Conservation (phyloP, 2,329 filamentous ascomycete genomes). For the Pseudocercospora fuligena region DNA sequence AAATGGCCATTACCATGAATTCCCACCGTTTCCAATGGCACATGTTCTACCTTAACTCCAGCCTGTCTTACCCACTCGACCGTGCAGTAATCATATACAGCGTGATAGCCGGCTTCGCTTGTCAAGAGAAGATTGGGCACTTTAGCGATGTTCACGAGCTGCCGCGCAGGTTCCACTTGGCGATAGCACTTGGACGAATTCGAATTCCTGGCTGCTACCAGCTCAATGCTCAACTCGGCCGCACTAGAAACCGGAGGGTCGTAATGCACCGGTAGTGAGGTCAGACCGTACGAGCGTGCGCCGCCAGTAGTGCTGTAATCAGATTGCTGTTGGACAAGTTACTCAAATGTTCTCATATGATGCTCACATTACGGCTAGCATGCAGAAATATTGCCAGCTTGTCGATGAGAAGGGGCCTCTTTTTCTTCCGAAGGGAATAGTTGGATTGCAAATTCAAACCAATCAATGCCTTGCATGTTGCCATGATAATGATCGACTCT, state of each 20-base stretch:
- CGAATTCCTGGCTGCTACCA: slow-evolving; percentile 33
- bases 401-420: neutral
- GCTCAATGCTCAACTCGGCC: slow-evolving; percentile 32
- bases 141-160: slow-evolving; percentile 55
- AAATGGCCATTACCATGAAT: slow-evolving; percentile 63
- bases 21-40: slow-evolving; percentile 50
- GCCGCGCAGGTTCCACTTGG: slow-evolving; percentile 47
- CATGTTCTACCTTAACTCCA: slow-evolving; percentile 52
- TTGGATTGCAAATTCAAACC: neutral
- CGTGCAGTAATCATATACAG: slow-evolving; percentile 61
- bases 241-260: slow-evolving; percentile 38
- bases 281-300: slow-evolving; percentile 42
- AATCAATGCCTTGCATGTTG: neutral
- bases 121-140: slow-evolving; percentile 59
- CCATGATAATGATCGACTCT: neutral
- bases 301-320: slow-evolving; percentile 20
- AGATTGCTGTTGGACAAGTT: neutral
- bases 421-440: neutral
- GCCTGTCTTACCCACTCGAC: slow-evolving; percentile 59
- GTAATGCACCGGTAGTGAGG: slow-evolving; percentile 41
- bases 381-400: neutral
- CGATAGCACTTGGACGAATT: slow-evolving; percentile 45
- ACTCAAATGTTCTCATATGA: neutral
- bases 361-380: neutral
- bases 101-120: slow-evolving; percentile 59